Percentiles rank a stretch among this genome's conserved stretches.
Conservation (phyloP, 768 basidiomycete genomes). For the Leccinum ochraceum region DNA sequence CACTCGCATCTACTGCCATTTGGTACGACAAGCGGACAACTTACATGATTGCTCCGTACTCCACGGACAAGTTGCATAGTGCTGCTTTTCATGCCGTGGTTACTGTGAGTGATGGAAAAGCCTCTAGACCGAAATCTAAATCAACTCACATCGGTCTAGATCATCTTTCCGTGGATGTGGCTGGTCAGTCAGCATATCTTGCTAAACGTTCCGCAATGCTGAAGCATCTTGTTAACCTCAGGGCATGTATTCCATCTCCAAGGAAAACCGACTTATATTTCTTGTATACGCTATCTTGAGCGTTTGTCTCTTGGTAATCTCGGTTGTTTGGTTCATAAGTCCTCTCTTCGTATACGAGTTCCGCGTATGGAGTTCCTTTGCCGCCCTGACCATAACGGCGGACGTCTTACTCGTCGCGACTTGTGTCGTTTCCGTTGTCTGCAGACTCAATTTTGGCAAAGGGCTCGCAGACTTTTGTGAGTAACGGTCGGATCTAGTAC, state of each 20-base stretch:
- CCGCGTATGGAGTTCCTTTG: constrained; percentile 42
- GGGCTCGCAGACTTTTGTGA: constrained; percentile 55
- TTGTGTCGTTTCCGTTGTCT: constrained; percentile 46
- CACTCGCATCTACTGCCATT: constrained; percentile 43
- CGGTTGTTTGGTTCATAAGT: constrained; percentile 45
- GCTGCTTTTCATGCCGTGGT: constrained; percentile 42
- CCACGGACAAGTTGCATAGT: constrained; percentile 39
- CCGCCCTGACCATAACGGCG: constrained; percentile 42
- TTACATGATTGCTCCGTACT: constrained; percentile 36
- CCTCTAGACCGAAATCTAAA: no score
- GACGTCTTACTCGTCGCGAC: constrained; percentile 44
- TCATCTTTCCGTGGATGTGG: constrained; percentile 48
- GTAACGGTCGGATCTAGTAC: constrained; percentile 11
- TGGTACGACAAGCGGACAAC: constrained; percentile 52
- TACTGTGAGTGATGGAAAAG: constrained; percentile 36
- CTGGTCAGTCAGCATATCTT: constrained; percentile 34
- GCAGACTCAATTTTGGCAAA: constrained; percentile 54
- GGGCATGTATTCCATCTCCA: constrained; percentile 52
- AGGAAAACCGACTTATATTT: constrained; percentile 43
- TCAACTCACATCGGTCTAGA: constrained; percentile 24
- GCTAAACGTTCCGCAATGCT: not conserved
- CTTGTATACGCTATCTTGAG: constrained; percentile 41
- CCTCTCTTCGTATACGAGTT: constrained; percentile 39
- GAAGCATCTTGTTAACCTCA: constrained; percentile 19
- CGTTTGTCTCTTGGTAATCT: constrained; percentile 38